Base-by-base conservation (phyloP, 805 yeast genomes). In the Ogataea nitratoaversa region DNA sequence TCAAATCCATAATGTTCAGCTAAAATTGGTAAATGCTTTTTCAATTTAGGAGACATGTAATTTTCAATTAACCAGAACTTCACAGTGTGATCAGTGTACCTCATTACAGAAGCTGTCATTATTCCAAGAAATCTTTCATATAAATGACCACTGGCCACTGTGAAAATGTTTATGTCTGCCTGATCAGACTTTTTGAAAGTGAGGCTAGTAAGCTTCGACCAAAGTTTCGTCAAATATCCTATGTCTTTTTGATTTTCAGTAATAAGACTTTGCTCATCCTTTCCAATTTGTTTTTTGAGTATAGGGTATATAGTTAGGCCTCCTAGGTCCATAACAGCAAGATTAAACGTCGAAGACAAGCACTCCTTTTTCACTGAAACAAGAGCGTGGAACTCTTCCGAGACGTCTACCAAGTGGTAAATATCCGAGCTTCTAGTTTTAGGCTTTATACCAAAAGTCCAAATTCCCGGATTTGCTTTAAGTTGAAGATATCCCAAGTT, bases 41-140 rank as follows among this genome's bases (percentile, higher is more conserved):
- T 79, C 54, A 90, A 79, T 3, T 76, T 65, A 30, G 89, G 81
- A 19, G 95, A 82, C 70, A 87, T 67, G 54, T 78, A 87, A 59
- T 85, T 83, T 48, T 87, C 95, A 45, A 89, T 71, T 12, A 91
- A 65, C 97, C 96, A 89, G 57, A 90, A 85, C 56, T 82, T 85
- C 20, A 87, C 81, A 0, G 79, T 67, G 37, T 76, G 77, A 1
- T 77, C 65, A 3, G 88, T 76, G 48, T 82, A 79, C 20, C 67
- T 66, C 75, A 76, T 77, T 2, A 86, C 90, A 3, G 93, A 83
- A 1, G 78, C 78, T 39, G 82, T 81, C 95, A 87, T 87, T n/a
- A 83, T 82, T 13, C 82, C 71, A 42, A 83, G 52, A 35, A 87
- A 73, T 44, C 87, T 65, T 56, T 87, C 95, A 57, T 87, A 86